phyloP scores from a whole-genome alignment of 768 basidiomycete species.

The Suillus clintonianus region DNA sequence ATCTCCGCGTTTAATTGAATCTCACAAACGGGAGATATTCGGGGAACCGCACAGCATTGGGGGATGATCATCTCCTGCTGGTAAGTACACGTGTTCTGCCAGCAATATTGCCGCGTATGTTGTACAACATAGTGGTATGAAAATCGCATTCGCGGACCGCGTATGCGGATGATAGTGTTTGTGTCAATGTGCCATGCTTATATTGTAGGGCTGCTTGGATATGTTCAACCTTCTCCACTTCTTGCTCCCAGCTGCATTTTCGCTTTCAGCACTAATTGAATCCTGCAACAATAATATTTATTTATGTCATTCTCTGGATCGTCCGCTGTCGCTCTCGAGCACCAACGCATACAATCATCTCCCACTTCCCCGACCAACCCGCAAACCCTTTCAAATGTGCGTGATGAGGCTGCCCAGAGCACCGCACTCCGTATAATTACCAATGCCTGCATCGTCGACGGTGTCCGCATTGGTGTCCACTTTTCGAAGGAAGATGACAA shows the following conservation, averaged over 20 bases:
- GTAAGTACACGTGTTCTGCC: neutral
- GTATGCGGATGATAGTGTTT: neutral
- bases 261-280: neutral
- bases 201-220: neutral
- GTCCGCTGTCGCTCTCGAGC: conserved; percentile 17
- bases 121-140: neutral
- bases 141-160: neutral
- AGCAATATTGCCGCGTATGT: neutral
- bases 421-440: conserved; percentile 56
- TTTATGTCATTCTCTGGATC: conserved; percentile 22
- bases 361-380: conserved; percentile 11
- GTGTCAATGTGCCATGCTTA: neutral
- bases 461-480: conserved; percentile 60
- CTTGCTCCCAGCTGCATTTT: neutral
- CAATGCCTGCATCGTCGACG: conserved; percentile 51
- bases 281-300: neutral
- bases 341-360: neutral
- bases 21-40: neutral
- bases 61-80: neutral
- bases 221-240: neutral
- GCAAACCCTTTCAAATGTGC: conserved; percentile 59
- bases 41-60: neutral
- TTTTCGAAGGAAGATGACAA: conserved; percentile 58
- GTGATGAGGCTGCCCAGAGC: conserved; percentile 57
- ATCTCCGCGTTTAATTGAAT: neutral